Conservation (phyloP, 257 asterid species). For the Sherardia arvensis region DNA sequence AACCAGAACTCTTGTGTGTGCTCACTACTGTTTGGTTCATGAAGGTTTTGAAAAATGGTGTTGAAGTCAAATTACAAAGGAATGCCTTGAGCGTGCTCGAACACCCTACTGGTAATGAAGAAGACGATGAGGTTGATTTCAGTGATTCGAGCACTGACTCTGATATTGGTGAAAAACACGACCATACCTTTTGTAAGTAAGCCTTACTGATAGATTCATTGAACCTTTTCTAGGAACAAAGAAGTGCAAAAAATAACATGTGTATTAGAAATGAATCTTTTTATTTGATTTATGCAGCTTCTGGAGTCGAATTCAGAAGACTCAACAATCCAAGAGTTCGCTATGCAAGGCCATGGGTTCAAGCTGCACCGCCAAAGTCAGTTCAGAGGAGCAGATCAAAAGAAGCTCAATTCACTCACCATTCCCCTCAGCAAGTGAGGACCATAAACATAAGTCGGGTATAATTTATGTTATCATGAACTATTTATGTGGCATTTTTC, state of each 20-base stretch:
- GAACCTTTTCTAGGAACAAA: background rate
- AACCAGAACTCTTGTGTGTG: background rate
- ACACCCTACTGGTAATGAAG: slow-evolving; percentile 89
- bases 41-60: slow-evolving; percentile 90
- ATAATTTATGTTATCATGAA: background rate
- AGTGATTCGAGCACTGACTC: slow-evolving; percentile 79
- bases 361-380: slow-evolving; percentile 47
- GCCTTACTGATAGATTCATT: slow-evolving; percentile 1
- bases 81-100: slow-evolving; percentile 91
- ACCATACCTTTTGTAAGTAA: slow-evolving; percentile 51
- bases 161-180: slow-evolving; percentile 54
- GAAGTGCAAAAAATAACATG: background rate
- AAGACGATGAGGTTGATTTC: slow-evolving; percentile 54
- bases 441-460: background rate
- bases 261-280: background rate
- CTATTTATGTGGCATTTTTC: background rate
- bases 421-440: slow-evolving; percentile 39
- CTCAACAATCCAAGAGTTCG: slow-evolving; percentile 63
- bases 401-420: slow-evolving; percentile 41
- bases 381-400: slow-evolving; percentile 33
- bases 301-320: slow-evolving; percentile 56
- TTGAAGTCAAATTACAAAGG: slow-evolving; percentile 89
- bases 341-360: slow-evolving; percentile 54
- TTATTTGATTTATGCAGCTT: slow-evolving; percentile 37
- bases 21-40: background rate